Evolutionary conservation across 306 rosid species (phyloP).

Genomic region (Fragaria nilgerrensis): DNA sequence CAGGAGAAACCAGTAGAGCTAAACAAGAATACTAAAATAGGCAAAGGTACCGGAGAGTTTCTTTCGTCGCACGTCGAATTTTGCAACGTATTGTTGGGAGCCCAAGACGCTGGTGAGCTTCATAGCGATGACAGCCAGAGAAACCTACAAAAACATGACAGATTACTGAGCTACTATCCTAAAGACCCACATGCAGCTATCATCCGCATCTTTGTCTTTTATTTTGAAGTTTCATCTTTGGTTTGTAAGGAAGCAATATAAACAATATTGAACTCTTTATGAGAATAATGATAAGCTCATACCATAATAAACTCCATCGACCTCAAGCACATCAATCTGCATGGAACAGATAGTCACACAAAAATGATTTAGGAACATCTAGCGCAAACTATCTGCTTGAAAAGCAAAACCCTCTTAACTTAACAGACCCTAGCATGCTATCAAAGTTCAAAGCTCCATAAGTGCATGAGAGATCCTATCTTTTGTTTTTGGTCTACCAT

Average conservation of each 20-base stretch:
- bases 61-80: slow-evolving; percentile 90
- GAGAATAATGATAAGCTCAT: slow-evolving; percentile 20
- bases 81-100: slow-evolving; percentile 89
- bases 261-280: not conserved
- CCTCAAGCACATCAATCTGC: slow-evolving; percentile 98
- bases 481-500: not conserved
- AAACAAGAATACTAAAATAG: not conserved
- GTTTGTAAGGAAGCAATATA: not conserved
- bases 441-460: not conserved
- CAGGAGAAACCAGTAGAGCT: not conserved
- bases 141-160: slow-evolving; percentile 48
- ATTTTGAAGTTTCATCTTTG: not conserved
- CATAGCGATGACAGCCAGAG: slow-evolving; percentile 94
- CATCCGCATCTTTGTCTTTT: not conserved
- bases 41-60: slow-evolving; percentile 65
- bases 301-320: slow-evolving; percentile 90
- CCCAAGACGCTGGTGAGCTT: slow-evolving; percentile 91
- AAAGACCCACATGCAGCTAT: not conserved
- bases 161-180: not conserved
- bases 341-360: slow-evolving; percentile 25
- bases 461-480: not conserved
- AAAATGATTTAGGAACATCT: not conserved
- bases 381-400: not conserved
- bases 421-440: not conserved
- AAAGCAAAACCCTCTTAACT: not conserved